These are phyloP conservation scores for Moniliophthora roreri DNA, from an alignment of 1,284 basidiomycete genomes.

Conservation along the genomic window DNA sequence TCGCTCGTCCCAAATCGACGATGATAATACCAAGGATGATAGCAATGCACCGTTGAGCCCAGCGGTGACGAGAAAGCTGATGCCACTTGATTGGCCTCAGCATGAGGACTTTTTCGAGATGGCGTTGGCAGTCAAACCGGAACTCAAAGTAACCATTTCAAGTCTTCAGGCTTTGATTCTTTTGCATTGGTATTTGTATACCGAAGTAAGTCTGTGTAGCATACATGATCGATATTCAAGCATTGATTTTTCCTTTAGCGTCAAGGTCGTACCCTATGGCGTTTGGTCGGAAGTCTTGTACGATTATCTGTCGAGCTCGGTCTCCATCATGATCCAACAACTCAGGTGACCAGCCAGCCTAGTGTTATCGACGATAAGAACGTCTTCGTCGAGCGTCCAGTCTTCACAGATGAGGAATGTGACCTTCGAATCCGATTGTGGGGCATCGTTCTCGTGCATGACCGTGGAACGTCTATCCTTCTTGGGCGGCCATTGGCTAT, in stretches of 20 bases:
- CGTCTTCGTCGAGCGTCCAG: conserved; percentile 30
- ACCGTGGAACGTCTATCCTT: conserved; percentile 80
- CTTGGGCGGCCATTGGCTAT: conserved; percentile 83
- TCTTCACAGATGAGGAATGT: conserved; percentile 72
- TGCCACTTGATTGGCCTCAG: conserved; percentile 73
- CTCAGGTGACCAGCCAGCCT: conserved; percentile 44
- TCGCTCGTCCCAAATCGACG: conserved; percentile 21
- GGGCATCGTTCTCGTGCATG: conserved; percentile 79
- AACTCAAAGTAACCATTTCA: conserved; percentile 74
- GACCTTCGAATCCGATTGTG: conserved; percentile 76
- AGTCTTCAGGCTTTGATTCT: conserved; percentile 79
- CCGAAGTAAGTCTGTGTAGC: conserved; percentile 55
- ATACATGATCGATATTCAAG: not conserved
- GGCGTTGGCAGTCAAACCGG: conserved; percentile 73
- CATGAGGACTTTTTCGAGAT: conserved; percentile 81
- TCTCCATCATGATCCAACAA: conserved; percentile 77
- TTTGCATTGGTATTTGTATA: conserved; percentile 84
- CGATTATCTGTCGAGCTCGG: conserved; percentile 78
- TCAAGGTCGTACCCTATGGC: conserved; percentile 81
- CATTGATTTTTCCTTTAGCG: conserved; percentile 42
- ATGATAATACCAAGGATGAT: conserved; percentile 24
- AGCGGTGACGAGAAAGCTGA: conserved; percentile 51
- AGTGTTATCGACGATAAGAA: not conserved
- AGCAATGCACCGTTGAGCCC: not conserved
- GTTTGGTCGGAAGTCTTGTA: conserved; percentile 78